Base-by-base conservation (phyloP, 805 yeast species). In the Starmerella stigmatis region DNA sequence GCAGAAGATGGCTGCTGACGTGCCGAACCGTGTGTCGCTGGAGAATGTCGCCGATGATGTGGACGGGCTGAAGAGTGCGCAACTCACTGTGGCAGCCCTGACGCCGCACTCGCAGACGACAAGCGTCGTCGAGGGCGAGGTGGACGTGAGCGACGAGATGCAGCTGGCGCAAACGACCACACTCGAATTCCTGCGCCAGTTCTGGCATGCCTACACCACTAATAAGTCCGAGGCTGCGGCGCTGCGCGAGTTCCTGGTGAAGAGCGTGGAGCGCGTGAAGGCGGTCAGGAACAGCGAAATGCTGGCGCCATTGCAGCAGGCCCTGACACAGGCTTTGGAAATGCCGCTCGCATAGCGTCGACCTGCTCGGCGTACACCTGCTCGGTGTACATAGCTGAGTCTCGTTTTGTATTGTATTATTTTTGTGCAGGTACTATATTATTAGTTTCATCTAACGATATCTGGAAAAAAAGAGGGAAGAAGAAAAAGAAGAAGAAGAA, bases 141-240 rank as follows among this genome's bases (percentile, higher is more conserved):
- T 12, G 4, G 40, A 36, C 22, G 38, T 49, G 2, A 26, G 44
- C 23, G 45, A 39, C 13, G 70, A 68, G n/a, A 45, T 82, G 29
- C 64, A 78, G 41, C 61, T 80, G 33, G 69, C 80, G 13, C 88
- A 83, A 58, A 74, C 80, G 1, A 80, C 92, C 0, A 76, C 88
- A 2, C 70, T 79, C 29, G 94, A 82, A 60, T 83, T 82, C 58
- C 62, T 83, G 32, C 73, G 76, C 46, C 94, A 82, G 59, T 83
- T 81, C 59, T 83, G 88, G 81, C 58, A 45, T 20, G 53, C 50
- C 2, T 41, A 43, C 32, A 10, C 42, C n/a, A 34, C 19, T 11
- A 30, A 47, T 16, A 30, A 17, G 5, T 29, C 71, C 1, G 73
- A 41, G 70, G 73, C 32, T 69, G 67, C 45, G 15, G 31, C 33